Percentiles rank a stretch among this genome's conserved stretches.
These are phyloP conservation scores for Echinochloa phyllopogon DNA, from an alignment of 176 grass and related monocot species.

Conservation along the genomic window DNA sequence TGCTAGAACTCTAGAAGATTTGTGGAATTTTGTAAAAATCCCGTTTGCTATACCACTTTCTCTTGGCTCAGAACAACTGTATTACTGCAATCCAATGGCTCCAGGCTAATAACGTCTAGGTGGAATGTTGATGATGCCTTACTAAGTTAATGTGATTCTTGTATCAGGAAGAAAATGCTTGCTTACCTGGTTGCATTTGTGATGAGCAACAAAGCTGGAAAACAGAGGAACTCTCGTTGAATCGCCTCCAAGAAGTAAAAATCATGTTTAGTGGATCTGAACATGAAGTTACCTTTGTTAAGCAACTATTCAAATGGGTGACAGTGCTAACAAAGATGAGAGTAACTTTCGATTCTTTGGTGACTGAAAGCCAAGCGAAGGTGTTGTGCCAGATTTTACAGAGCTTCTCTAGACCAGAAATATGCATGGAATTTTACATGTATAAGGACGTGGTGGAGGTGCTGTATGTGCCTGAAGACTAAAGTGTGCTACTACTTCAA, in stretches of 20 bases:
- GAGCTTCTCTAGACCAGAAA: slow-evolving; percentile 3
- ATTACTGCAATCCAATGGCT: not conserved
- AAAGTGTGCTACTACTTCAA: not conserved
- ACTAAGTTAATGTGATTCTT: not conserved
- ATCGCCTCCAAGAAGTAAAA: slow-evolving; percentile 23
- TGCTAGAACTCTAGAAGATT: too few species aligned
- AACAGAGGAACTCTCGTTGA: slow-evolving; percentile 22
- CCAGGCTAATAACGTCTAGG: not conserved
- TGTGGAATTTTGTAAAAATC: too few species aligned
- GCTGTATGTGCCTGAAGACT: slow-evolving; percentile 21
- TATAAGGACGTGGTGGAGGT: not conserved
- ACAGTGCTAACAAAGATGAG: slow-evolving; percentile 4
- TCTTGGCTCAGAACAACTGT: not conserved
- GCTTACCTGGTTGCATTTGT: slow-evolving; percentile 4
- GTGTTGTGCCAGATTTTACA: not conserved
- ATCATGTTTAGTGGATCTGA: slow-evolving; percentile 16
- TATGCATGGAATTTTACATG: slow-evolving; percentile 19
- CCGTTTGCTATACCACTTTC: too few species aligned
- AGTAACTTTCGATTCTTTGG: not conserved
- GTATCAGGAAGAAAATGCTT: not conserved
- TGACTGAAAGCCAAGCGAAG: slow-evolving; percentile 23
- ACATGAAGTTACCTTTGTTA: slow-evolving; percentile 13
- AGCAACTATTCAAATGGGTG: slow-evolving; percentile 32
- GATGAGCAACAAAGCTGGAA: slow-evolving; percentile 17
- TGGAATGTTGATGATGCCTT: not conserved